Evolutionary conservation across 352 stramenopile genomes (phyloP).

Genomic region (Globisporangium heterothallicum): DNA sequence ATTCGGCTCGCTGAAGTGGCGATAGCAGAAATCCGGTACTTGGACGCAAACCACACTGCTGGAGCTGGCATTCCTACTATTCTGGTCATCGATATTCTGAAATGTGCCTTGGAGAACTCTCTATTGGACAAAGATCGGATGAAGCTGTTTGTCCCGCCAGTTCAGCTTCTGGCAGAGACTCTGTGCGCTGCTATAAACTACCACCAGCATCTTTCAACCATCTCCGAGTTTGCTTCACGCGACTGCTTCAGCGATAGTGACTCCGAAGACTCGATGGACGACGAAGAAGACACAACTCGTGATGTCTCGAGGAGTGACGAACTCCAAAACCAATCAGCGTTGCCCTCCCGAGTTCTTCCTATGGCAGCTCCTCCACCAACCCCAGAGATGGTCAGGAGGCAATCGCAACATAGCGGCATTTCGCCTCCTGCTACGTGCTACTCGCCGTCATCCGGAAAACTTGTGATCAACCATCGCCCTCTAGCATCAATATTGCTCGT

Average conservation of each 20-base stretch:
- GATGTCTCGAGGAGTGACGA: slow-evolving; percentile 8
- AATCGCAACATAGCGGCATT: slow-evolving; percentile 12
- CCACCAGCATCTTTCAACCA: slow-evolving; percentile 68
- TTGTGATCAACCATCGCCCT: slow-evolving; percentile 54
- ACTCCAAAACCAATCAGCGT: slow-evolving; percentile 7
- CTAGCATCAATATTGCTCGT: slow-evolving; percentile 61
- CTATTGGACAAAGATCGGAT: slow-evolving; percentile 30
- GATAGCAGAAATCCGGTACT: slow-evolving; percentile 55
- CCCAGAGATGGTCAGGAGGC: slow-evolving; percentile 5
- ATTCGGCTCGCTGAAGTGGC: slow-evolving; percentile 47
- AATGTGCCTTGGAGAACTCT: slow-evolving; percentile 46
- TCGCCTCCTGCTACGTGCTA: slow-evolving; percentile 19
- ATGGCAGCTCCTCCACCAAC: slow-evolving; percentile 1
- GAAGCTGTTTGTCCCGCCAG: slow-evolving; percentile 39
- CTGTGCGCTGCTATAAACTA: slow-evolving; percentile 74
- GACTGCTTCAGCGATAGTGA: slow-evolving; percentile 78
- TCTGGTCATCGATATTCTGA: slow-evolving; percentile 56
- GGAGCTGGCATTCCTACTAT: slow-evolving; percentile 37
- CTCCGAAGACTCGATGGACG: slow-evolving; percentile 39
- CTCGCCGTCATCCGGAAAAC: slow-evolving; percentile 42
- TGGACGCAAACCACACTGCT: slow-evolving; percentile 51
- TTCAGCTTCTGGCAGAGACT: slow-evolving; percentile 49
- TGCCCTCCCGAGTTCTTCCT: slow-evolving; percentile 8
- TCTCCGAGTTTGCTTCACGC: slow-evolving; percentile 61
- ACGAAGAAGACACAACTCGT: slow-evolving; percentile 15